Base-by-base conservation (phyloP, 371 early-diverging fungal species). In the Mycotypha africana region DNA sequence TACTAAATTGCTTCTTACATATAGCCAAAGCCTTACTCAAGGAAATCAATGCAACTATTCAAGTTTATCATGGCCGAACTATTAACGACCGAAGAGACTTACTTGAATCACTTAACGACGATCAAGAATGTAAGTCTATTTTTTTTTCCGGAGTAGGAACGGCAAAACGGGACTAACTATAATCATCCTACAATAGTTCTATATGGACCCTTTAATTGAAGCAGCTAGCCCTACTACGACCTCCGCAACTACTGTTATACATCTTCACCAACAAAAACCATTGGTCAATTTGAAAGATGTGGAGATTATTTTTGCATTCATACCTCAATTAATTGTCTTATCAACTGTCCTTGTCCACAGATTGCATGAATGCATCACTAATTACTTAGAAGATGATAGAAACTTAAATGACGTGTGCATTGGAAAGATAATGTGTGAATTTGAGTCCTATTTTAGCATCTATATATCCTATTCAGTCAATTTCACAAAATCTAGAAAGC, bases 31-130 rank as follows among this genome's bases (percentile, higher is more conserved):
- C 23, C 37, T 12, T 30, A 26, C 20, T 31, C 52, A 16, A 50
- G 51, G 45, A 53, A 41, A 37, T 54, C 65, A 14, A 38, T 28
- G 15, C 61, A 65, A 37, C 37, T 64, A 16, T 51, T 45, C n/a
- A 60, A 52, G 37, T 69, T 63, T 30, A 63, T 62, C 17, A 43
- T 55, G 33, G 35, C 44, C 23, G 70, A 69, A 39, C 35, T 69
- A 26, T 47, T 61, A 20, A 53, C 61, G 9, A 69, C 67, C 1
- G 70, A 69, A 53, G 41, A 58, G 25, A 67, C 67, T 4, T 69
- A 63, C 44, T 46, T 63, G 6, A 35, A 33, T 25, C 70, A 69
- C 34, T 38, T 69, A 19, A 22, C 44, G 19, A 63, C 50, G n/a
- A 44, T 67, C 2, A 60, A 60, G 40, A 53, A 53, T 20, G 70